phyloP scores from a whole-genome alignment of 2,329 filamentous ascomycete species.

The Aspergillus sp. region DNA sequence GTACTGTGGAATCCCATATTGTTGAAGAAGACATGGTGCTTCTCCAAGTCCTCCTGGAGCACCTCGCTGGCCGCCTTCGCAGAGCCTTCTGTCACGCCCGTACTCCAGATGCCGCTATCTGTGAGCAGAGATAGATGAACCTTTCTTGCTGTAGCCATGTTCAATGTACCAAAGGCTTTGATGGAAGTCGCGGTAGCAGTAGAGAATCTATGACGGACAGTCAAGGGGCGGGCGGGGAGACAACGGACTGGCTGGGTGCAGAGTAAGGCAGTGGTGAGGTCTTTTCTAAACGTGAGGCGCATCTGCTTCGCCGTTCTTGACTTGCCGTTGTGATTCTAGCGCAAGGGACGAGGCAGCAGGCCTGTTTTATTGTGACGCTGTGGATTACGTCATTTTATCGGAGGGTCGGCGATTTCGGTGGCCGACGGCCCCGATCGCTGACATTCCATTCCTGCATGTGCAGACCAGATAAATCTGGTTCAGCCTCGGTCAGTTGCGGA shows the following conservation, averaged over 20 bases:
- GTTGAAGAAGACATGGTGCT: conserved; percentile 83
- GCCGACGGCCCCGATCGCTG: not conserved
- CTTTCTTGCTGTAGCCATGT: conserved; percentile 55
- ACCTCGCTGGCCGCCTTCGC: conserved; percentile 68
- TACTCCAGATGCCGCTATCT: conserved; percentile 53
- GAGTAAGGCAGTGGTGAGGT: not conserved
- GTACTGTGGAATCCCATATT: conserved; percentile 69
- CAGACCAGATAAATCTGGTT: too few species aligned
- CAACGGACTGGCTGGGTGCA: not conserved
- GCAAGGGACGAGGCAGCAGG: too few species aligned
- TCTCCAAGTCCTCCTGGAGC: conserved; percentile 74
- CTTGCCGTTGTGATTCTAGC: too few species aligned
- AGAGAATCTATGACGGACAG: not conserved
- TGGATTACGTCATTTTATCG: not conserved
- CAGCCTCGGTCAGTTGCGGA: too few species aligned
- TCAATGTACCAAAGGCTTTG: not conserved
- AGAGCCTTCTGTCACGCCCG: conserved; percentile 57
- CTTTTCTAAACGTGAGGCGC: not conserved
- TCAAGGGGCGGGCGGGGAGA: not conserved
- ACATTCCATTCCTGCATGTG: too few species aligned
- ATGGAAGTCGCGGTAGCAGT: not conserved
- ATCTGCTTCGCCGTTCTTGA: not conserved
- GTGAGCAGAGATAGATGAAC: conserved; percentile 50
- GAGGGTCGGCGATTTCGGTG: not conserved
- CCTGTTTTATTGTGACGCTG: too few species aligned